A percentile compares a stretch with the other conserved stretches of the same genome.
These are phyloP conservation scores for Pyricularia sp. DNA, from an alignment of 2,329 filamentous ascomycete species.

Conservation along the genomic window DNA sequence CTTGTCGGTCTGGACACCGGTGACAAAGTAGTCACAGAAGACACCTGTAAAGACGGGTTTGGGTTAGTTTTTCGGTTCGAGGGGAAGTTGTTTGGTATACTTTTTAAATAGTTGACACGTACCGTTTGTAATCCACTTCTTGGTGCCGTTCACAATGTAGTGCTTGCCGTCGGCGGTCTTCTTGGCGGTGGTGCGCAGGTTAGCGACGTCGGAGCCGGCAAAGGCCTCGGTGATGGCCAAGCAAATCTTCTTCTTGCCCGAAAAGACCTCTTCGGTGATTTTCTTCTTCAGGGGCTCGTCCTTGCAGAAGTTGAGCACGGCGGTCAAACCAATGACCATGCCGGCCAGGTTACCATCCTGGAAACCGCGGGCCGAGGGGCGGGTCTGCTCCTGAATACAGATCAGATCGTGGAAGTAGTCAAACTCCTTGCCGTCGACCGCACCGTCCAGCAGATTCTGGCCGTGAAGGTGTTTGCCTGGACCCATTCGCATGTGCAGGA, in stretches of 20 bases:
- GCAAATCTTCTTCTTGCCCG: slow-evolving; percentile 77
- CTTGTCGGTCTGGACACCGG: slow-evolving; percentile 65
- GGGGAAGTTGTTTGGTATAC: too few species aligned
- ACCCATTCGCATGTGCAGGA: slow-evolving; percentile 72
- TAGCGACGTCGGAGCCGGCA: slow-evolving; percentile 70
- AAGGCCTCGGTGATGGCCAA: slow-evolving; percentile 83
- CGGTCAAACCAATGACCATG: slow-evolving; percentile 71
- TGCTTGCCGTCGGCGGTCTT: slow-evolving; percentile 64
- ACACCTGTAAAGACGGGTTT: slow-evolving; percentile 20
- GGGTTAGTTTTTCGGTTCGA: background rate
- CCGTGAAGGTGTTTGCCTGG: slow-evolving; percentile 73
- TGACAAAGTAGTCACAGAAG: slow-evolving; percentile 74
- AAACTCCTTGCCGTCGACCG: slow-evolving; percentile 64
- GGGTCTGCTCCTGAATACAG: slow-evolving; percentile 57
- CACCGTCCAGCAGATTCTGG: slow-evolving; percentile 53
- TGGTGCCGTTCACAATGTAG: slow-evolving; percentile 59
- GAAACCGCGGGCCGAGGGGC: slow-evolving; percentile 64
- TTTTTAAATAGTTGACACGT: background rate
- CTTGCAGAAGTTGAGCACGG: slow-evolving; percentile 65
- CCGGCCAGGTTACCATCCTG: slow-evolving; percentile 80
- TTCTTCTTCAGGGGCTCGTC: slow-evolving; percentile 52
- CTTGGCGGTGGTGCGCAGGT: slow-evolving; percentile 62
- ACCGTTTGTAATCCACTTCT: slow-evolving; percentile 78
- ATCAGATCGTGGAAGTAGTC: slow-evolving; percentile 82
- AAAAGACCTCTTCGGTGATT: slow-evolving; percentile 59